Evolutionary conservation across 805 yeast genomes (phyloP), one percentile per base, ranked within the genome.

Genomic region (Yarrowia sp.): DNA sequence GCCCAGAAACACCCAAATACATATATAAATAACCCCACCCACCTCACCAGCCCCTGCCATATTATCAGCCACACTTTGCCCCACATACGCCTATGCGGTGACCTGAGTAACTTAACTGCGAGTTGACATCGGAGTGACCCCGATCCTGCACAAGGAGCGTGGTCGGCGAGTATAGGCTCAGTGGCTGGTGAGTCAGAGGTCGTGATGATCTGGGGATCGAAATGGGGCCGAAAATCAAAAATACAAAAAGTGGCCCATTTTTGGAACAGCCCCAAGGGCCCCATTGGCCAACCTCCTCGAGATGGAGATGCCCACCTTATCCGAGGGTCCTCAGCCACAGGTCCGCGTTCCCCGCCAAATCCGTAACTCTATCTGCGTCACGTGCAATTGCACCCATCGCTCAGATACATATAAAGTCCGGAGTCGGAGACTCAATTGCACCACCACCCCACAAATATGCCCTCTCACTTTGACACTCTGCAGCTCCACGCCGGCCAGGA

Each of bases 401-500:
- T 22, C 42, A 41, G 14, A 32, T 29, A 19, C 35, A n/a, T 47
- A 47, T 47, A 47, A 6, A 16, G 18, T 18, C 36, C 16, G 16
- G 35, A 13, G 21, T 3, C 19, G 36, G n/a, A n/a, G n/a, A n/a
- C n/a, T 27, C 36, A 12, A 14, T 21, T 29, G 9, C 16, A 25
- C 13, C 4, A 22, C 18, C 46, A 4, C 33, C 2, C 16, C 32
- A 5, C n/a, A 41, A 63, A 13, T 56, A 69, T 69, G 71, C 71
- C 71, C 42, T 69, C 71, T 41, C 92, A 87, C 70, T 90, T 90
- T 70, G 97, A 92, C 70, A 92, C 97, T 29, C 80, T 88, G 63
- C 97, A 93, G 79, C 82, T 93, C 68, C 98, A 93, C 76, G 97
- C 97, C 61, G 99, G 99, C 29, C 97, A 91, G 77, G 81, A 80